These are phyloP conservation scores for Setaria italica DNA, from an alignment of 202 grass and related monocot genomes.

Conservation along the genomic window DNA sequence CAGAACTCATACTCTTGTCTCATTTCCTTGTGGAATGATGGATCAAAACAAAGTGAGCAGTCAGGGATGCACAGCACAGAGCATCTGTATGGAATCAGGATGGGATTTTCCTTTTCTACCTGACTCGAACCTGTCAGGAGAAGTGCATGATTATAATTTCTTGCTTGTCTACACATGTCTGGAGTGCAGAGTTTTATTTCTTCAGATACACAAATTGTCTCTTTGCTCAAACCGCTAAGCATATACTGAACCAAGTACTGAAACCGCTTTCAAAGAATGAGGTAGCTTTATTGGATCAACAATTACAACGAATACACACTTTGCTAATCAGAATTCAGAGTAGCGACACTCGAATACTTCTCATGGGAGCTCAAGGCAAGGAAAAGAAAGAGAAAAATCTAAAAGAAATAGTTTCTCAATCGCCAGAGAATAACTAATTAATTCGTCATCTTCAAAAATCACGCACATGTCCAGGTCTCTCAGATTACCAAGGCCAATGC, in stretches of 20 bases:
- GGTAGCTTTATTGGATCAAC: background rate
- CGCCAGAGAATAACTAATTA: no score
- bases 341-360: background rate
- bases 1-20: background rate
- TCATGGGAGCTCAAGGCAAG: no score
- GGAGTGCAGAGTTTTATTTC: background rate
- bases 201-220: background rate
- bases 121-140: background rate
- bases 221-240: background rate
- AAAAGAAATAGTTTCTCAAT: no score
- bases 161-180: background rate
- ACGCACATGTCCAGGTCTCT: background rate
- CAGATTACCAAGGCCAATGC: background rate
- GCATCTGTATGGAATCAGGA: constrained; percentile 12
- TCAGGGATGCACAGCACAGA: background rate
- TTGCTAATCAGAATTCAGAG: background rate
- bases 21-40: background rate
- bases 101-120: background rate
- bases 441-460: no score
- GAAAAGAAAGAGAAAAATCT: no score
- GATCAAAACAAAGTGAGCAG: constrained; percentile 15
- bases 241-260: background rate
- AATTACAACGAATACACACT: background rate
- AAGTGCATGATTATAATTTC: background rate
- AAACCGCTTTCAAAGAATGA: background rate